phyloP scores from a whole-genome alignment of 768 basidiomycete species.

The Podaxis mareebaensis region DNA sequence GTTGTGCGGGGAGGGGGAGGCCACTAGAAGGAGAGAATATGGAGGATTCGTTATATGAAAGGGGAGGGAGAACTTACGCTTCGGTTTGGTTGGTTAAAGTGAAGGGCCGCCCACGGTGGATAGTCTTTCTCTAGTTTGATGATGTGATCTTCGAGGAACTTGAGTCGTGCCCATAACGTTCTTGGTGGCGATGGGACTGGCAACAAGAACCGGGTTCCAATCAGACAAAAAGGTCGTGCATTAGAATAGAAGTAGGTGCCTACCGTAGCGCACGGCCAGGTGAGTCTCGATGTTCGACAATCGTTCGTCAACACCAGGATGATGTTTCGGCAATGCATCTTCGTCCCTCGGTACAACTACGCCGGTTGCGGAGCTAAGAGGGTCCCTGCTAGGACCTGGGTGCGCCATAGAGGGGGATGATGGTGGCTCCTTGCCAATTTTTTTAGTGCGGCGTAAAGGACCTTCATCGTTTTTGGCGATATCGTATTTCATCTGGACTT shows the following conservation, averaged over 20 bases:
- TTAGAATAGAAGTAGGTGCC: constrained; percentile 14
- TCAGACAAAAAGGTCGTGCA: neutral
- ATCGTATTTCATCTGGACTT: constrained; percentile 84
- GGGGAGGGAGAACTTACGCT: constrained; percentile 52
- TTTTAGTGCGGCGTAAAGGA: constrained; percentile 45
- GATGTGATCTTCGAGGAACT: constrained; percentile 76
- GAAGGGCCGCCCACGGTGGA: constrained; percentile 86
- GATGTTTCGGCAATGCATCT: constrained; percentile 30
- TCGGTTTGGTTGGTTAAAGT: constrained; percentile 82
- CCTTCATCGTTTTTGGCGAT: constrained; percentile 85
- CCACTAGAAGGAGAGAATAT: constrained; percentile 51
- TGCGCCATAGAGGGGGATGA: constrained; percentile 1
- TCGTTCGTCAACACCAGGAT: constrained; percentile 66
- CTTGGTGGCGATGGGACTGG: constrained; percentile 73
- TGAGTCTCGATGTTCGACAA: constrained; percentile 70
- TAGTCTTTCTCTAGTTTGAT: constrained; percentile 78
- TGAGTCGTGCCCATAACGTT: constrained; percentile 62
- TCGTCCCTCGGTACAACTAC: constrained; percentile 11
- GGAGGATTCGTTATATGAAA: neutral
- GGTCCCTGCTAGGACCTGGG: neutral
- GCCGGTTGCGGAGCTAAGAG: neutral
- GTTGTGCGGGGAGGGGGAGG: constrained; percentile 79
- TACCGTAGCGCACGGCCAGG: constrained; percentile 74
- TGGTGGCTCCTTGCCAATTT: constrained; percentile 45
- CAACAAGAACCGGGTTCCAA: neutral